Conservation (phyloP, 2,329 filamentous ascomycete species). For the Phaeosphaeriaceae sp. region DNA sequence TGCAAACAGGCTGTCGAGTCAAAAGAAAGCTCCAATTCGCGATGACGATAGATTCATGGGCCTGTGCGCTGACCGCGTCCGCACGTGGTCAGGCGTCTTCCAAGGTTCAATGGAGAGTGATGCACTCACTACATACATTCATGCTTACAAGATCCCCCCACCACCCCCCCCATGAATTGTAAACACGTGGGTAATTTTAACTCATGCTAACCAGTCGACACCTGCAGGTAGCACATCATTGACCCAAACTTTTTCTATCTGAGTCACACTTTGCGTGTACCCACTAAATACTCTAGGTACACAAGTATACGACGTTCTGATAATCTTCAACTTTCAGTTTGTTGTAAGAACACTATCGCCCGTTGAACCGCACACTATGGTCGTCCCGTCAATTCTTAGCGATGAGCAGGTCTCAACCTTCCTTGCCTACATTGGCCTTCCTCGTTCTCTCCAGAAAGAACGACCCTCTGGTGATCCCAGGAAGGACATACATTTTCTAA, state of each 20-base stretch:
- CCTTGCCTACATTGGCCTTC: conserved; percentile 41
- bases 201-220: background rate
- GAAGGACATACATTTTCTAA: conserved; percentile 45
- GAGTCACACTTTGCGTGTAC: background rate
- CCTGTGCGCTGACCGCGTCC: conserved; percentile 3
- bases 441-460: conserved; percentile 13
- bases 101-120: no score
- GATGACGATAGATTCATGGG: background rate
- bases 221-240: conserved; percentile 1
- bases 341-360: background rate
- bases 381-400: conserved; percentile 26
- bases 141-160: no score
- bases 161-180: no score
- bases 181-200: background rate
- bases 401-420: conserved; percentile 40
- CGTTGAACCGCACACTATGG: conserved; percentile 7
- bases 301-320: no score
- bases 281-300: background rate
- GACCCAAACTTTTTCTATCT: background rate
- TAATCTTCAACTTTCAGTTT: background rate
- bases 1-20: background rate
- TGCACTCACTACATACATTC: no score
- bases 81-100: conserved; percentile 1
- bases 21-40: conserved; percentile 1
- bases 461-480: conserved; percentile 10